These are phyloP conservation scores for Phytopythium kandeliae DNA, from an alignment of 352 stramenopile species.

Conservation along the genomic window DNA sequence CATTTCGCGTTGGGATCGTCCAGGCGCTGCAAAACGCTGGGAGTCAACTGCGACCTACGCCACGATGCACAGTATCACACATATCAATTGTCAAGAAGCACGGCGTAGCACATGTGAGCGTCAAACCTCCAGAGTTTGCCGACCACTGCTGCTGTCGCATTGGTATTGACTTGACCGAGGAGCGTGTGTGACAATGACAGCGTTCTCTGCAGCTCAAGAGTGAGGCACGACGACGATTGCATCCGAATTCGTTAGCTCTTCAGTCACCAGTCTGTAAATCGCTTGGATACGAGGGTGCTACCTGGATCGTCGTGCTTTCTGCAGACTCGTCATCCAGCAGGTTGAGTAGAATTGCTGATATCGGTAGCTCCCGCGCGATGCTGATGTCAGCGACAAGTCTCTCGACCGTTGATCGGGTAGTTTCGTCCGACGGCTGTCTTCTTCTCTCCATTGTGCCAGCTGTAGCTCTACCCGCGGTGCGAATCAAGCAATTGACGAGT, in stretches of 20 bases:
- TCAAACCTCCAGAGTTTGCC: background rate
- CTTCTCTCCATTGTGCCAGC: background rate
- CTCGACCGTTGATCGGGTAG: background rate
- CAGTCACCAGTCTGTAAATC: background rate
- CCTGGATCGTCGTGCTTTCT: background rate
- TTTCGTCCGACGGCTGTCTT: background rate
- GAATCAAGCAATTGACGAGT: background rate
- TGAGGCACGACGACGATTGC: no score
- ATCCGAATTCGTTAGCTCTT: background rate
- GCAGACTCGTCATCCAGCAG: background rate
- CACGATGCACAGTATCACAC: background rate
- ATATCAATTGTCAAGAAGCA: no score
- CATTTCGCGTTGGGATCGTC: background rate
- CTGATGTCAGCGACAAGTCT: background rate
- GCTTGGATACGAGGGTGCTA: background rate
- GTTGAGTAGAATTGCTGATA: background rate
- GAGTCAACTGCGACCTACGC: conserved; percentile 2
- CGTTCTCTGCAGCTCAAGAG: background rate
- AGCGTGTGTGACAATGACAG: background rate
- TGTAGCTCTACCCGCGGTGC: background rate
- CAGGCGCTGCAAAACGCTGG: background rate
- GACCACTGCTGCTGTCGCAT: background rate
- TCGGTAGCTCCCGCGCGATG: background rate
- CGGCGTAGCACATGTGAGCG: background rate
- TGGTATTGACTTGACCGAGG: background rate